Percentiles rank a stretch among this genome's conserved stretches.
Evolutionary conservation across 441 rosid species (phyloP).

Genomic region (Metrosideros polymorpha): DNA sequence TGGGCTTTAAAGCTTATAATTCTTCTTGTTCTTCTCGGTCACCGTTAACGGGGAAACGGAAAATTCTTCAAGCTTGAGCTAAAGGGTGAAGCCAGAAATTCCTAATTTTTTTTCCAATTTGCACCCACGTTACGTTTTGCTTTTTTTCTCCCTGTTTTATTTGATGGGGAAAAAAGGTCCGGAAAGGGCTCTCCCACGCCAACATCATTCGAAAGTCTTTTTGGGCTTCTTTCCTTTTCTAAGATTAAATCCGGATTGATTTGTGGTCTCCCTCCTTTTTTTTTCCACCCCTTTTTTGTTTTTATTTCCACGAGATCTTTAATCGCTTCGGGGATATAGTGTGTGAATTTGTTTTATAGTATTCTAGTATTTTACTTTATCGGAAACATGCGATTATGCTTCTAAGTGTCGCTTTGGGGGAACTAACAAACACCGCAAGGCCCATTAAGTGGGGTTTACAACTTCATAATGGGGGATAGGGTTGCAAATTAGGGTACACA

Average conservation of each 20-base stretch:
- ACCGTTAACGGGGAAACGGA: neutral
- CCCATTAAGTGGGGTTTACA: neutral
- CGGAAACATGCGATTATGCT: no score
- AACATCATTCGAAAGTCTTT: neutral
- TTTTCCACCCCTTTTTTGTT: neutral
- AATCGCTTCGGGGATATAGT: neutral
- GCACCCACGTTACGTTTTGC: neutral
- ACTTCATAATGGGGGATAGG: neutral
- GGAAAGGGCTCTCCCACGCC: neutral
- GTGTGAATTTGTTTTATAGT: neutral
- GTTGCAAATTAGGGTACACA: neutral
- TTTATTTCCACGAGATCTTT: neutral
- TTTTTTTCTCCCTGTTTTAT: neutral
- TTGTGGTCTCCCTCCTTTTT: neutral
- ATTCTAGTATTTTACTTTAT: no score
- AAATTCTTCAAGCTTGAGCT: neutral
- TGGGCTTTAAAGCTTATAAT: neutral
- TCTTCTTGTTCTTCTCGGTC: neutral
- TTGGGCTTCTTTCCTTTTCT: neutral
- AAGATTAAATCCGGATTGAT: neutral
- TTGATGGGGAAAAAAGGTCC: neutral
- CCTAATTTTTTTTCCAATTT: neutral
- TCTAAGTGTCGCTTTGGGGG: neutral
- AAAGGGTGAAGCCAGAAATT: neutral
- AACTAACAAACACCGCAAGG: neutral